Evolutionary conservation across 805 yeast genomes (phyloP).

Genomic region (Wickerhamomyces kurtzmanii): DNA sequence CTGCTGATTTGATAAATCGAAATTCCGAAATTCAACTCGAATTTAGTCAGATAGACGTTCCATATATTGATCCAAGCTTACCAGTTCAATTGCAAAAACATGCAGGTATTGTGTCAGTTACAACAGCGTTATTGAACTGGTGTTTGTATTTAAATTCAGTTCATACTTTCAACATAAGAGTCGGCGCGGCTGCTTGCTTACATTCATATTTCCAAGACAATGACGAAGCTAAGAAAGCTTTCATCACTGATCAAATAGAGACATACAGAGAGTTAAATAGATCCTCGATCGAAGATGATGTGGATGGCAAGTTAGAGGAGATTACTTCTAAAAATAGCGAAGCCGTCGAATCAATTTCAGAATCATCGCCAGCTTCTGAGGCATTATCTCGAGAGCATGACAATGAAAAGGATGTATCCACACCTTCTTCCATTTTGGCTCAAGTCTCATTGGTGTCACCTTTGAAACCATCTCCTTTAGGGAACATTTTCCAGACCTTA

Average conservation of each 20-base stretch:
- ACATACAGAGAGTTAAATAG: conserved; percentile 21
- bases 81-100: conserved; percentile 23
- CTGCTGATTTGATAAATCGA: conserved; percentile 66
- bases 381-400: too few relatives aligned
- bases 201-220: conserved; percentile 63
- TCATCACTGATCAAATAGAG: conserved; percentile 57
- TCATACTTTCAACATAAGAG: conserved; percentile 74
- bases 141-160: conserved; percentile 68
- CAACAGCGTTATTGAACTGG: conserved; percentile 76
- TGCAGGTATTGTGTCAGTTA: conserved; percentile 49
- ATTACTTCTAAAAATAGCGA: background rate
- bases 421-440: too few relatives aligned
- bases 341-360: background rate
- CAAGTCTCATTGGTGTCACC: background rate
- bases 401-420: too few relatives aligned
- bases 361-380: background rate
- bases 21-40: conserved; percentile 60
- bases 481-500: conserved; percentile 60
- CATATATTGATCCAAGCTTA: conserved; percentile 72
- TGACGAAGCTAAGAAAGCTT: conserved; percentile 45
- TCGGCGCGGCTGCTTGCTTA: conserved; percentile 58
- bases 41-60: conserved; percentile 81
- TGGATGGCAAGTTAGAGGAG: background rate
- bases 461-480: conserved; percentile 23
- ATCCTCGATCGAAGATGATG: conserved; percentile 13